Evolutionary conservation across 2,329 filamentous ascomycete species (phyloP), one percentile per base, ranked within the genome.

Genomic region (Colletotrichum liriopes): DNA sequence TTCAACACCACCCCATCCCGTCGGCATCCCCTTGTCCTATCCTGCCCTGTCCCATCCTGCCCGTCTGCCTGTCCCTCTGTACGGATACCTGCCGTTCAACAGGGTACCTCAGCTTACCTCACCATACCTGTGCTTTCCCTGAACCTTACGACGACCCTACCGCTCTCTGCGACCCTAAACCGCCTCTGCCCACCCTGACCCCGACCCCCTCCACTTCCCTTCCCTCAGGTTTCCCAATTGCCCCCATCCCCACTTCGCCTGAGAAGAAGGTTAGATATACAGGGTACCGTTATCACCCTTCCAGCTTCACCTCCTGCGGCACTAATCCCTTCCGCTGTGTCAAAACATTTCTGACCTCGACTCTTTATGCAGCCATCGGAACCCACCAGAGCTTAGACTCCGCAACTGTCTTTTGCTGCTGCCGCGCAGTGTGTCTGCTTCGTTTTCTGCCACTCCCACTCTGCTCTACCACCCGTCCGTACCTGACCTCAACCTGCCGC

Each of bases 291-390:
- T 72, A 72, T 72, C 70, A 71, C 70, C 70, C 64, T 67, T 73
- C 54, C 74, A 76, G 75, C 75, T 75, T 76, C 76, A 77, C 75
- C 77, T 76, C 77, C 79, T 81, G 79, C 81, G 81, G 81, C 80
- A 82, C 78, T 78, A 80, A 78, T 79, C 79, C 75, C 75, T 80
- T 78, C 78, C 77, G 77, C 76, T 78, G 80, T 80, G 78, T 78
- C 79, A 79, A 82, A 79, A 79, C 78, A 78, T 81, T 82, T 81
- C 80, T 82, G 77, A 82, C 78, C 78, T 72, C 59, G 69, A 72
- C 58, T 68, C 56, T 79, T 81, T 77, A 81, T 80, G 79, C 80
- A 79, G 79, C 78, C 77, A 73, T 73, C 74, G 47, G 71, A 73
- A 75, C 71, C 76, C 78, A 75, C 75, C 75, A 76, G 75, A 72